Percentiles rank a stretch among this genome's conserved stretches.
Evolutionary conservation across 768 basidiomycete species (phyloP).

Genomic region (Boletus rubroflammeus): DNA sequence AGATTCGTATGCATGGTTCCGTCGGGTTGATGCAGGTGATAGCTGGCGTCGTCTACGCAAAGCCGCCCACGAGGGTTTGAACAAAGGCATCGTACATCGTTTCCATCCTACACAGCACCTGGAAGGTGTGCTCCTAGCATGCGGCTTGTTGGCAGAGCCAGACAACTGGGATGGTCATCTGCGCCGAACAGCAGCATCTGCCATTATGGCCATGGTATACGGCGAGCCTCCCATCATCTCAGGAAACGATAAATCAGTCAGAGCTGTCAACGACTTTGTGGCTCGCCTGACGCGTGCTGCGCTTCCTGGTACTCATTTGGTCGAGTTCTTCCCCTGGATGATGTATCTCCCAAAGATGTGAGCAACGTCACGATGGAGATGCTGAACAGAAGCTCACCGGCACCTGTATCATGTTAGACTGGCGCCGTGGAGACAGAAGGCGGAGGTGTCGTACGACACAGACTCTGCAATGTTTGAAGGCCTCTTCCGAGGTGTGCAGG

Average conservation of each 20-base stretch:
- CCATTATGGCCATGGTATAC: conserved; percentile 28
- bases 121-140: conserved; percentile 4
- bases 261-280: conserved; percentile 20
- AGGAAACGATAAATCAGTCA: conserved; percentile 1
- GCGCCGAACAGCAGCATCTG: conserved; percentile 27
- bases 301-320: conserved; percentile 35
- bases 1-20: not conserved
- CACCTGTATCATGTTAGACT: not conserved
- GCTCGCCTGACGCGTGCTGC: conserved; percentile 31
- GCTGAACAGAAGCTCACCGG: not conserved
- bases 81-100: not conserved
- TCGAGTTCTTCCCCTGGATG: conserved; percentile 37
- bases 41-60: conserved; percentile 11
- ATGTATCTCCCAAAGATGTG: conserved; percentile 25
- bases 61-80: conserved; percentile 2
- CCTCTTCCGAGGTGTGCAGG: not conserved
- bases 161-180: conserved; percentile 32
- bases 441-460: not conserved
- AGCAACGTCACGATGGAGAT: not conserved
- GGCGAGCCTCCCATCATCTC: conserved; percentile 12
- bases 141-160: conserved; percentile 27
- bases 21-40: not conserved
- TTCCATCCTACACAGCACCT: conserved; percentile 6
- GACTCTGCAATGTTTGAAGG: not conserved
- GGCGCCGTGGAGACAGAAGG: no score